These are phyloP conservation scores for Agastache rugosa DNA, from an alignment of 257 asterid species.

Conservation along the genomic window DNA sequence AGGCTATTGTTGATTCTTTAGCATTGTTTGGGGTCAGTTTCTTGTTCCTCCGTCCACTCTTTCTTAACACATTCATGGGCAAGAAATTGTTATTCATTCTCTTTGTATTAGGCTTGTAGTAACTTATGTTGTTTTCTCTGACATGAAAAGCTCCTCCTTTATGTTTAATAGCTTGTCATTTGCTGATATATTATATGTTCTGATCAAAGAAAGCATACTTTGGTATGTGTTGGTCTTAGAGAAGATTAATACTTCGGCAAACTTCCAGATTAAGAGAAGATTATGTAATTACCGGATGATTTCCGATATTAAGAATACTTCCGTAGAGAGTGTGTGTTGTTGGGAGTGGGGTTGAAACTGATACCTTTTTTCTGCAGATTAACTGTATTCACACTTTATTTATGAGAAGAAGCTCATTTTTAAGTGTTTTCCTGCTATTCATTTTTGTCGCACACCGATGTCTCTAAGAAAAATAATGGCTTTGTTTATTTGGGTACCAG, in stretches of 20 bases:
- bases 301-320: conserved; percentile 17
- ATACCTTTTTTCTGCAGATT: neutral
- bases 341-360: neutral
- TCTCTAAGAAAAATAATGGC: conserved; percentile 13
- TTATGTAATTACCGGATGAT: conserved; percentile 20
- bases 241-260: conserved; percentile 1
- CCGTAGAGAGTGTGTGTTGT: neutral
- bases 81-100: conserved; percentile 28
- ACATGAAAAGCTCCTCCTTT: neutral
- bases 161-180: neutral
- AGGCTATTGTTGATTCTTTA: conserved; percentile 79
- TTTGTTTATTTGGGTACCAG: conserved; percentile 11
- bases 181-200: conserved; percentile 10
- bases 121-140: conserved; percentile 11
- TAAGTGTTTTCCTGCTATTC: neutral
- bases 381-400: neutral
- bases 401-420: neutral
- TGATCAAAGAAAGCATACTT: neutral
- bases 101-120: conserved; percentile 9
- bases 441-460: neutral
- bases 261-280: conserved; percentile 10
- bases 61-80: neutral
- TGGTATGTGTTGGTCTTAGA: conserved; percentile 4
- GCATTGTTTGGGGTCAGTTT: conserved; percentile 93
- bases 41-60: conserved; percentile 30